These are phyloP conservation scores for Bacterosira constricta DNA, from an alignment of 108 stramenopile genomes.

Conservation along the genomic window DNA sequence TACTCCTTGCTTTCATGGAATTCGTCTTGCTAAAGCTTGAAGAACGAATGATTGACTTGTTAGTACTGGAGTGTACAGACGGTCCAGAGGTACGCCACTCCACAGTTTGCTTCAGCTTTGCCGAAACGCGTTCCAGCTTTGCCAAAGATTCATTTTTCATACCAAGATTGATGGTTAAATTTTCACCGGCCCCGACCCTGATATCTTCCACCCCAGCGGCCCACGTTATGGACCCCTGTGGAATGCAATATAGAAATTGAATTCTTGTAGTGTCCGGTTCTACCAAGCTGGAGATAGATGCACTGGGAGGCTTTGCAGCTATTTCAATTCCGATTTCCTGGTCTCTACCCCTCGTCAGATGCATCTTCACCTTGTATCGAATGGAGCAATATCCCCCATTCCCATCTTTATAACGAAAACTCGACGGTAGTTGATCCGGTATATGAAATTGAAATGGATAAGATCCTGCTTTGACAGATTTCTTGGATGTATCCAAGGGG, in stretches of 20 bases:
- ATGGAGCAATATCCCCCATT: slow-evolving; percentile 9
- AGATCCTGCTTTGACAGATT: neutral
- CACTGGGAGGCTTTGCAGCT: slow-evolving; percentile 6
- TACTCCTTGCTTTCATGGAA: neutral
- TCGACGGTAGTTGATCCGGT: slow-evolving; percentile 17
- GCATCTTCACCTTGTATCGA: slow-evolving; percentile 8
- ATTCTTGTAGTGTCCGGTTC: slow-evolving; percentile 1
- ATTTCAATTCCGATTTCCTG: slow-evolving; percentile 3
- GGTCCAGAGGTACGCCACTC: neutral
- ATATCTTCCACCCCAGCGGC: neutral
- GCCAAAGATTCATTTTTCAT: slow-evolving; percentile 3
- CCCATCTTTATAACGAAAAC: neutral
- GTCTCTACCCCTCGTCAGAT: neutral
- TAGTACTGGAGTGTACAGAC: neutral
- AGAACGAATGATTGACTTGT: neutral
- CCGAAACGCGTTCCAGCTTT: slow-evolving; percentile 5
- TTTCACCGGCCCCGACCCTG: slow-evolving; percentile 13
- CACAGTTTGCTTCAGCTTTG: slow-evolving; percentile 8
- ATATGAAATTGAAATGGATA: slow-evolving; percentile 9
- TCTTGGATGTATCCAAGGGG: neutral
- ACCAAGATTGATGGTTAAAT: neutral
- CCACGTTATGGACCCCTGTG: slow-evolving; percentile 12
- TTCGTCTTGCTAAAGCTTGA: neutral
- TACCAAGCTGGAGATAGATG: slow-evolving; percentile 1
- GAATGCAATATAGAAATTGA: slow-evolving; percentile 8